phyloP scores from a whole-genome alignment of 2,329 filamentous ascomycete species.

The Leptographium galeiforme region DNA sequence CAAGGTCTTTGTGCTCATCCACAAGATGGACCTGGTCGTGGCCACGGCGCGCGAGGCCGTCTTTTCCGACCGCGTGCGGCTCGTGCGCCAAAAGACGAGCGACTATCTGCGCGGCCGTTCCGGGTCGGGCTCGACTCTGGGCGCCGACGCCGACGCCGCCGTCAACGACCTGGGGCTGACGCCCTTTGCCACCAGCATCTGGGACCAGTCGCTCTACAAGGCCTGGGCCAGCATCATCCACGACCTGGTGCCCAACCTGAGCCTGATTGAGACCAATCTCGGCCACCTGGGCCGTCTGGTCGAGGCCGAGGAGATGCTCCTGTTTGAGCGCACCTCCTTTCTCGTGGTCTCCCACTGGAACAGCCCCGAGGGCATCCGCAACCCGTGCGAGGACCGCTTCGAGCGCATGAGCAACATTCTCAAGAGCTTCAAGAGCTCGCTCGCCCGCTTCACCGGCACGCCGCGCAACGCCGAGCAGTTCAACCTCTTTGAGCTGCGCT shows the following conservation, averaged over 20 bases:
- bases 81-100: slow-evolving; percentile 61
- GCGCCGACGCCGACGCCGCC: slow-evolving; percentile 16
- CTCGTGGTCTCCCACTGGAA: slow-evolving; percentile 91
- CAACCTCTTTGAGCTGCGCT: slow-evolving; percentile 68
- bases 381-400: slow-evolving; percentile 85
- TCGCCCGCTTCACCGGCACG: slow-evolving; percentile 62
- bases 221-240: slow-evolving; percentile 98
- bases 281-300: slow-evolving; percentile 71
- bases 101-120: slow-evolving; percentile 33
- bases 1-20: slow-evolving; percentile 86
- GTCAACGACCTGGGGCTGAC: slow-evolving; percentile 51
- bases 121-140: slow-evolving; percentile 14
- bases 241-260: slow-evolving; percentile 87
- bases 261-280: slow-evolving; percentile 76
- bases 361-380: slow-evolving; percentile 57
- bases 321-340: slow-evolving; percentile 94
- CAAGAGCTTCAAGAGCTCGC: slow-evolving; percentile 91
- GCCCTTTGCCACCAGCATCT: slow-evolving; percentile 91
- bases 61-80: slow-evolving; percentile 68
- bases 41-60: slow-evolving; percentile 63
- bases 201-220: slow-evolving; percentile 96
- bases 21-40: slow-evolving; percentile 97
- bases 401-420: slow-evolving; percentile 94
- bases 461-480: slow-evolving; percentile 75
- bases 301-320: slow-evolving; percentile 81